A percentile compares a stretch with the other conserved stretches of the same genome.
Evolutionary conservation across 805 yeast genomes (phyloP).

Genomic region (Candida ascalaphidarum): DNA sequence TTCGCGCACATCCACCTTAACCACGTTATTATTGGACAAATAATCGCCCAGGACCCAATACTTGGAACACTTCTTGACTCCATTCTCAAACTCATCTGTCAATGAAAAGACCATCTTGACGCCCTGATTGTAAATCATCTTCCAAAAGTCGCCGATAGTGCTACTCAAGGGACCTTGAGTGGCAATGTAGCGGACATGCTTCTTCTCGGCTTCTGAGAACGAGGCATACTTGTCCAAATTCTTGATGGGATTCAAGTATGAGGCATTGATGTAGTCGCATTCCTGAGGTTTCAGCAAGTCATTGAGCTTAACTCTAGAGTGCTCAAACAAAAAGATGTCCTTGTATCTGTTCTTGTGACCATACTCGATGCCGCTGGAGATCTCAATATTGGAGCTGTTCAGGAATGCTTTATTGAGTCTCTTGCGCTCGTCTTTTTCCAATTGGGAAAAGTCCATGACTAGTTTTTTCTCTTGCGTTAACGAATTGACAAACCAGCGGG

Average conservation of each 20-base stretch:
- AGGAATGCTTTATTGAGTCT: slow-evolving; percentile 39
- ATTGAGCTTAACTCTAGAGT: slow-evolving; percentile 10
- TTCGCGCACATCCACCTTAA: slow-evolving; percentile 17
- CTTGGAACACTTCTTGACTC: slow-evolving; percentile 66
- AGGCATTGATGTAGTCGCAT: slow-evolving; percentile 78
- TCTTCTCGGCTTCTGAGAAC: slow-evolving; percentile 2
- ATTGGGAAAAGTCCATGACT: slow-evolving; percentile 40
- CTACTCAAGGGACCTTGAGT: slow-evolving; percentile 79
- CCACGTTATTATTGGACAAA: slow-evolving; percentile 17
- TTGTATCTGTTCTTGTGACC: slow-evolving; percentile 13
- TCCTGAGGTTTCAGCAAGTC: slow-evolving; percentile 5
- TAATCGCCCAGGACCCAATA: slow-evolving; percentile 68
- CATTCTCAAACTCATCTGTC: slow-evolving; percentile 69
- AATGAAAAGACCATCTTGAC: slow-evolving; percentile 65
- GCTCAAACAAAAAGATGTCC: slow-evolving; percentile 11
- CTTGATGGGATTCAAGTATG: slow-evolving; percentile 40
- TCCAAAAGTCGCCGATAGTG: slow-evolving; percentile 82
- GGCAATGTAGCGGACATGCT: slow-evolving; percentile 51
- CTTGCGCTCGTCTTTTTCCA: slow-evolving; percentile 64
- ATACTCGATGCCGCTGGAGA: slow-evolving; percentile 24
- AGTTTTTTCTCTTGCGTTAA: slow-evolving; percentile 7
- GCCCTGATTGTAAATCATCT: slow-evolving; percentile 55
- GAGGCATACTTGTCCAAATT: slow-evolving; percentile 5
- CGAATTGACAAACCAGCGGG: slow-evolving; percentile 7
- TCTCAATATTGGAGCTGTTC: no score